Percentiles rank a stretch among this genome's conserved stretches.
Conservation (phyloP, 306 rosid genomes). For the Dalbergia cochinchinensis region DNA sequence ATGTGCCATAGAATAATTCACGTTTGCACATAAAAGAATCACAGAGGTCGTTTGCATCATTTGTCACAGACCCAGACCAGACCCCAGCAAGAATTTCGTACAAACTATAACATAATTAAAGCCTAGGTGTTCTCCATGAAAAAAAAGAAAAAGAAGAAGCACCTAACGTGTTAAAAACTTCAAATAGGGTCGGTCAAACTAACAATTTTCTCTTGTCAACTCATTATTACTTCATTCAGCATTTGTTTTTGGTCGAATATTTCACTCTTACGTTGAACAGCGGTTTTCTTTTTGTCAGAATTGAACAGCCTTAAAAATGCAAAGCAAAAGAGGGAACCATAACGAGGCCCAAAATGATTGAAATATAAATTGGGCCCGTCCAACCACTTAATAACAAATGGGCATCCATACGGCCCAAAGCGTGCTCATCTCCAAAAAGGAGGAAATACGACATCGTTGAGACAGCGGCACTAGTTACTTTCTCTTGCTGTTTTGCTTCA, state of each 20-base stretch:
- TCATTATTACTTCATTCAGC: background rate
- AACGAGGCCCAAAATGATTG: too few species aligned
- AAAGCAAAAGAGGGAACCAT: too few species aligned
- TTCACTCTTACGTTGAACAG: too few species aligned
- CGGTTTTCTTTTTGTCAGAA: too few species aligned
- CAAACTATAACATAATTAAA: background rate
- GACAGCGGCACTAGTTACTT: background rate
- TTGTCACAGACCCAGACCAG: background rate
- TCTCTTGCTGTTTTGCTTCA: background rate
- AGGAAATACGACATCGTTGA: background rate
- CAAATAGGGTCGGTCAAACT: background rate
- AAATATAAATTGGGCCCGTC: background rate
- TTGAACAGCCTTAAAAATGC: too few species aligned
- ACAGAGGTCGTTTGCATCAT: background rate
- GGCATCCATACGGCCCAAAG: conserved; percentile 9
- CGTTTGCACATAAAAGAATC: background rate
- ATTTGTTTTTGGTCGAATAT: too few species aligned
- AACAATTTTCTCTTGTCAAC: background rate
- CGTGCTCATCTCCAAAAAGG: background rate
- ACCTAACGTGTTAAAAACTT: background rate
- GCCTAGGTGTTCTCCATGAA: too few species aligned
- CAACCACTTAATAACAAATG: background rate
- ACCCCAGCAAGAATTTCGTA: background rate
- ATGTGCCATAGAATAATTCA: background rate
- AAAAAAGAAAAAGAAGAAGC: too few species aligned